These are phyloP conservation scores for Thraustochytrium striatum DNA, from an alignment of 352 stramenopile genomes.

Conservation along the genomic window DNA sequence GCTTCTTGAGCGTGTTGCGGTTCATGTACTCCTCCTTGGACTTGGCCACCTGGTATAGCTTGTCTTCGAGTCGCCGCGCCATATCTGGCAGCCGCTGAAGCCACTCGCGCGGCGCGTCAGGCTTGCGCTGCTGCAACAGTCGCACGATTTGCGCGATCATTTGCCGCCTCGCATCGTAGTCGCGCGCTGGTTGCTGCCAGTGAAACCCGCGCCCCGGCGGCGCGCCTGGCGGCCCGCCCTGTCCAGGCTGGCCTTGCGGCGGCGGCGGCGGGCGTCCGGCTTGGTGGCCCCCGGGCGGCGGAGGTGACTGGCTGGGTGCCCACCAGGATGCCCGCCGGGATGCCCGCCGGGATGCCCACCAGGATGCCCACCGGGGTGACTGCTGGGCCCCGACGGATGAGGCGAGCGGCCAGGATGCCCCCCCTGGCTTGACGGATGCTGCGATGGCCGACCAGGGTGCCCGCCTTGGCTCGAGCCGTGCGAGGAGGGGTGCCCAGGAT, in stretches of 20 bases:
- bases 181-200: conserved; percentile 37
- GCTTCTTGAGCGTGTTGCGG: conserved; percentile 84
- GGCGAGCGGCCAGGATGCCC: too few species aligned
- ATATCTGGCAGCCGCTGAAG: conserved; percentile 94
- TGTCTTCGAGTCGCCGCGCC: conserved; percentile 92
- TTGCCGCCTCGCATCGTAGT: conserved; percentile 16
- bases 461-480: too few species aligned
- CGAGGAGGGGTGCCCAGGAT: too few species aligned
- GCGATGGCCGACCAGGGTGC: too few species aligned
- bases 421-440: too few species aligned
- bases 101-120: conserved; percentile 91
- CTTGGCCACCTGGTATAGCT: conserved; percentile 82
- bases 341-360: too few species aligned
- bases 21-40: conserved; percentile 90
- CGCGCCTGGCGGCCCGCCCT: neutral
- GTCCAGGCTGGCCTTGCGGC: neutral
- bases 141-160: conserved; percentile 72
- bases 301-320: too few species aligned
- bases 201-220: neutral
- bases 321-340: too few species aligned
- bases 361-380: too few species aligned
- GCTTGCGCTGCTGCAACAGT: conserved; percentile 87
- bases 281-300: too few species aligned
- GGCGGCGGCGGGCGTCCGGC: neutral
- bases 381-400: too few species aligned